Conservation (phyloP, 306 rosid species). For the Gillenia trifoliata region DNA sequence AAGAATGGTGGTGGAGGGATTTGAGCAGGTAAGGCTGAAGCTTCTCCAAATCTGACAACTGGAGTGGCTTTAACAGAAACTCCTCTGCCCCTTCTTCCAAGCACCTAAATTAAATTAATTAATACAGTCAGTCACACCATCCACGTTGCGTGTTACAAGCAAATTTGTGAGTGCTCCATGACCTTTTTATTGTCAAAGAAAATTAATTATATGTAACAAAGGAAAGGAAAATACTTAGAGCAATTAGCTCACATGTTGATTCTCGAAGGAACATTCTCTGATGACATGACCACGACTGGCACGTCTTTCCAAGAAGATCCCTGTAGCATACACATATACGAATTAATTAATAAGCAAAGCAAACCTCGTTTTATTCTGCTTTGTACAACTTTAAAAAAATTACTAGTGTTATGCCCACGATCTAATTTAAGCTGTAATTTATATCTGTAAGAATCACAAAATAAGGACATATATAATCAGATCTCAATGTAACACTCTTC, state of each 20-base stretch:
- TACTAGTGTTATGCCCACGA: too few species aligned
- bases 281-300: slow-evolving; percentile 93
- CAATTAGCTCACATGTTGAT: slow-evolving; percentile 55
- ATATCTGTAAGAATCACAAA: too few species aligned
- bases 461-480: too few species aligned
- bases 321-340: slow-evolving; percentile 20
- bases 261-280: slow-evolving; percentile 93
- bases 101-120: too few species aligned
- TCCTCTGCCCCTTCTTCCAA: slow-evolving; percentile 92
- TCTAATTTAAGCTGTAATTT: too few species aligned
- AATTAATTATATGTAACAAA: not conserved
- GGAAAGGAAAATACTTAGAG: not conserved
- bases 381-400: too few species aligned
- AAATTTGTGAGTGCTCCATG: too few species aligned
- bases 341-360: too few species aligned
- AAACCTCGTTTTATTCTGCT: too few species aligned
- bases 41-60: slow-evolving; percentile 72
- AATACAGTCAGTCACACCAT: too few species aligned
- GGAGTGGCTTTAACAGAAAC: slow-evolving; percentile 86
- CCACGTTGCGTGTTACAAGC: not conserved
- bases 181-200: too few species aligned
- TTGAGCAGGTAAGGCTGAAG: slow-evolving; percentile 63
- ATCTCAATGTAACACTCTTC: too few species aligned
- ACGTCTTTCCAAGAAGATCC: slow-evolving; percentile 96
- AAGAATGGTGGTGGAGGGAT: slow-evolving; percentile 28